A percentile compares a stretch with the other conserved stretches of the same genome.
Evolutionary conservation across 192 early-diverging fungal species (phyloP).

Genomic region (Glomus cerebriforme): DNA sequence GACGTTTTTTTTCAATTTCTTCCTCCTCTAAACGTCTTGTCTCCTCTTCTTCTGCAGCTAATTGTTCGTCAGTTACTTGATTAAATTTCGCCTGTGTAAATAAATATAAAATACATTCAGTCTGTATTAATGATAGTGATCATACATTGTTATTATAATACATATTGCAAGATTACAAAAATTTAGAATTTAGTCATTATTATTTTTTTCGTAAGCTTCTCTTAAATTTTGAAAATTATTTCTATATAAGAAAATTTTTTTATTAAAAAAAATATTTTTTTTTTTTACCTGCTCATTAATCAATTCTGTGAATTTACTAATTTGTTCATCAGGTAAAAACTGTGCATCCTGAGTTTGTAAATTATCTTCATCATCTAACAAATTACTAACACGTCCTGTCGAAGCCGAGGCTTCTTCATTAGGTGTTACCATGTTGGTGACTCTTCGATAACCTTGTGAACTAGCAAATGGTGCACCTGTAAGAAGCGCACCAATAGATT

Average conservation of each 20-base stretch:
- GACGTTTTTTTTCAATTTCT: slow-evolving; percentile 16
- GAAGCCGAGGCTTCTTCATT: slow-evolving; percentile 2
- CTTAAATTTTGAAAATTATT: too few species aligned
- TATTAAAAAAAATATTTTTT: background rate
- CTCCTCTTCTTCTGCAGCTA: slow-evolving; percentile 28
- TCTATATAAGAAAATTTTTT: too few species aligned
- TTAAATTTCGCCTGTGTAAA: slow-evolving; percentile 4
- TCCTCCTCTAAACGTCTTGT: slow-evolving; percentile 10
- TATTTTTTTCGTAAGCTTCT: too few species aligned
- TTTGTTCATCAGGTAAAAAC: slow-evolving; percentile 32
- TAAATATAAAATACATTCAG: background rate
- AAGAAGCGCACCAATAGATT: background rate
- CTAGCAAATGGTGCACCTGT: slow-evolving; percentile 5
- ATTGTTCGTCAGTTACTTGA: background rate
- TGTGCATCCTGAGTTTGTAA: slow-evolving; percentile 25
- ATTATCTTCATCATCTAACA: slow-evolving; percentile 10
- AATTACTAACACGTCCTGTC: background rate
- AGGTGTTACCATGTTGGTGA: background rate
- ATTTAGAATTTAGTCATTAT: too few species aligned
- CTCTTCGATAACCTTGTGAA: background rate
- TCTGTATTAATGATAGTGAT: too few species aligned
- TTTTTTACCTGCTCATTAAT: slow-evolving; percentile 15
- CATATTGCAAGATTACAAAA: too few species aligned
- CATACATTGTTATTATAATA: too few species aligned
- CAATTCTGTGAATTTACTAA: slow-evolving; percentile 29